Conservation (phyloP, 1,284 basidiomycete species). For the Acaromyces ingoldii region DNA sequence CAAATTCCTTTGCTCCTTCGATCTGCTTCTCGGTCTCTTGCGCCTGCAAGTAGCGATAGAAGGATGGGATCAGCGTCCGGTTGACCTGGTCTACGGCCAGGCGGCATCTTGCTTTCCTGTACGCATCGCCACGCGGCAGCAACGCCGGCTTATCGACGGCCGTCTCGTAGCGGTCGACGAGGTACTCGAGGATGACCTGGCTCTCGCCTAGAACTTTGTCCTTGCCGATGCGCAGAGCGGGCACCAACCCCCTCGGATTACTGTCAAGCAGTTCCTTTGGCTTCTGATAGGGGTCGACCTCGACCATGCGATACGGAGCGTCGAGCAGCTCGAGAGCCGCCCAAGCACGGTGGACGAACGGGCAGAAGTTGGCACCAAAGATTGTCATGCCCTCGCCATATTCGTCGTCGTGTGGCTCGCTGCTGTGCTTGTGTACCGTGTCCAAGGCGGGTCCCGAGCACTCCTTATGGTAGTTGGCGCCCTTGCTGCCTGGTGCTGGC, state of each 20-base stretch:
- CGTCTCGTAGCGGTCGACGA: conserved; percentile 63
- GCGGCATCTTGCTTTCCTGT: conserved; percentile 64
- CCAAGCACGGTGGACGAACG: conserved; percentile 68
- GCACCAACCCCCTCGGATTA: conserved; percentile 73
- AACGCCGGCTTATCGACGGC: conserved; percentile 48
- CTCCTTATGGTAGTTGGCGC: conserved; percentile 42
- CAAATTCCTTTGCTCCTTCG: conserved; percentile 60
- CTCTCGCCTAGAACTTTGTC: conserved; percentile 32
- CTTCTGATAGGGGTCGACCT: conserved; percentile 77
- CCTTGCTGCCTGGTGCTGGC: too few relatives aligned
- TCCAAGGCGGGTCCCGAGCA: conserved; percentile 61
- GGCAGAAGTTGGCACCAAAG: conserved; percentile 67
- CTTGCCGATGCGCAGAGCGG: conserved; percentile 60
- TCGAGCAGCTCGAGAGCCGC: conserved; percentile 58
- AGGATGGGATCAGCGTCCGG: conserved; percentile 65
- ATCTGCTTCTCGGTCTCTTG: conserved; percentile 63
- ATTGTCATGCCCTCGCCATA: conserved; percentile 54
- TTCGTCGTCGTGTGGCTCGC: conserved; percentile 44
- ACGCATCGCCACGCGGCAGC: conserved; percentile 63
- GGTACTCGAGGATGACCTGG: conserved; percentile 59
- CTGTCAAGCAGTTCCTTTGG: conserved; percentile 69
- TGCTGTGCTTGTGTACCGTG: conserved; percentile 58
- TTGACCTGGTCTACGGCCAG: conserved; percentile 67
- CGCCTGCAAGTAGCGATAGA: conserved; percentile 72
- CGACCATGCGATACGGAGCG: conserved; percentile 54